phyloP scores from a whole-genome alignment of 768 basidiomycete genomes.

The Lentinula sp. region DNA sequence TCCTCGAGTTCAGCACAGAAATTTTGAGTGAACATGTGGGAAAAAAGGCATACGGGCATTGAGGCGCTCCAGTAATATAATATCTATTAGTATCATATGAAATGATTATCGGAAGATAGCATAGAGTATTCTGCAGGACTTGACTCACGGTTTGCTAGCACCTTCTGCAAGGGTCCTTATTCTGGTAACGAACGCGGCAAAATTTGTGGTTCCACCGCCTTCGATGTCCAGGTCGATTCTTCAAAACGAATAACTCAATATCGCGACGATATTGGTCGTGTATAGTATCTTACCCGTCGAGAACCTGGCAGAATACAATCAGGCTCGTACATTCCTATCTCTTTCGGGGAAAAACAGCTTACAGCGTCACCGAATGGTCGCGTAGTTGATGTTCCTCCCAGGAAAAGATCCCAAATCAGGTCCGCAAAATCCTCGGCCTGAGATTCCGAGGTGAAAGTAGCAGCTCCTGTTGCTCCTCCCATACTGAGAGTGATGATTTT shows the following conservation, averaged over 20 bases:
- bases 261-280: not conserved
- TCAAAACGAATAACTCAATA: not conserved
- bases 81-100: constrained; percentile 25
- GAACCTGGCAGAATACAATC: constrained; percentile 18
- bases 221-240: constrained; percentile 63
- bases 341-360: not conserved
- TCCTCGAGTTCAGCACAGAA: constrained; percentile 18
- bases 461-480: constrained; percentile 49
- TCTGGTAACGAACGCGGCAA: constrained; percentile 39
- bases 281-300: constrained; percentile 44
- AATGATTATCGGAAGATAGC: not conserved
- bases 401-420: constrained; percentile 62
- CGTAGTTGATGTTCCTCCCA: constrained; percentile 51
- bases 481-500: constrained; percentile 44
- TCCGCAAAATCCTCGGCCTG: constrained; percentile 49
- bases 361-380: constrained; percentile 58
- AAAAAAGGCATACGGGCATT: constrained; percentile 9
- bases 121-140: not conserved
- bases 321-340: not conserved
- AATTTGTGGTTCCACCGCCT: constrained; percentile 42
- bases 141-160: constrained; percentile 40
- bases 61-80: constrained; percentile 50
- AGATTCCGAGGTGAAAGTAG: constrained; percentile 41
- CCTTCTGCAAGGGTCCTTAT: constrained; percentile 36
- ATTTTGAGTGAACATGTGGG: not conserved